These are phyloP conservation scores for Naganishia onofrii DNA, from an alignment of 768 basidiomycete species.

Conservation along the genomic window DNA sequence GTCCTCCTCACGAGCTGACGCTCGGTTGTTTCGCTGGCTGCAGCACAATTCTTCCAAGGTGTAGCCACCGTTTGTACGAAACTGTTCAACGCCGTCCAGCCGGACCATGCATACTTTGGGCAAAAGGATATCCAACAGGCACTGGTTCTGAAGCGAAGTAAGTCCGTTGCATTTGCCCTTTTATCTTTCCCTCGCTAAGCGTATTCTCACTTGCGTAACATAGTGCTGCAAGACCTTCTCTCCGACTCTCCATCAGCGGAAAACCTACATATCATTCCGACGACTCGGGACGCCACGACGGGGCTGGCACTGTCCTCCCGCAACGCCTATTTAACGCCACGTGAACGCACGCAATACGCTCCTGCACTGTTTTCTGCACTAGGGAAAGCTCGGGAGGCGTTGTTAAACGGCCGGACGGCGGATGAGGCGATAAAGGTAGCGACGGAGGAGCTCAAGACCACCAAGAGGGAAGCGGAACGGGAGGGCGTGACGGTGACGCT, in stretches of 20 bases:
- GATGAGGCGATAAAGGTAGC: conserved; percentile 34
- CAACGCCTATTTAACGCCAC: conserved; percentile 71
- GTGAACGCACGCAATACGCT: conserved; percentile 64
- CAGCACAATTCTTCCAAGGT: conserved; percentile 83
- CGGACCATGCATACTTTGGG: conserved; percentile 88
- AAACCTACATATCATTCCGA: conserved; percentile 82
- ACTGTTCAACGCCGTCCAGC: conserved; percentile 90
- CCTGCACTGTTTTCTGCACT: conserved; percentile 71
- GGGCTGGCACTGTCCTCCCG: conserved; percentile 85
- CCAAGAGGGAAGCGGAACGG: conserved; percentile 31
- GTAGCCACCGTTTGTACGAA: conserved; percentile 94
- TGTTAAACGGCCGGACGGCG: conserved; percentile 35
- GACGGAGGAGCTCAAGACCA: conserved; percentile 37
- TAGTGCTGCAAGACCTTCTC: conserved; percentile 72
- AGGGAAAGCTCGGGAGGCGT: conserved; percentile 55
- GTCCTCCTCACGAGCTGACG: neutral
- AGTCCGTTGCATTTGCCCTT: conserved; percentile 18
- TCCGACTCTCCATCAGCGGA: conserved; percentile 70
- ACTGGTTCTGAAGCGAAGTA: conserved; percentile 64
- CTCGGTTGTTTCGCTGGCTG: neutral
- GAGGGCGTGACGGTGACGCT: conserved; percentile 60
- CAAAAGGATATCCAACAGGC: conserved; percentile 99
- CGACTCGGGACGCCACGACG: conserved; percentile 64
- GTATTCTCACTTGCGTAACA: neutral
- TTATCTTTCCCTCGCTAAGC: neutral